Percentiles rank a stretch among this genome's conserved stretches.
Conservation (phyloP, 345 rosid species). For the Microcos paniculata region DNA sequence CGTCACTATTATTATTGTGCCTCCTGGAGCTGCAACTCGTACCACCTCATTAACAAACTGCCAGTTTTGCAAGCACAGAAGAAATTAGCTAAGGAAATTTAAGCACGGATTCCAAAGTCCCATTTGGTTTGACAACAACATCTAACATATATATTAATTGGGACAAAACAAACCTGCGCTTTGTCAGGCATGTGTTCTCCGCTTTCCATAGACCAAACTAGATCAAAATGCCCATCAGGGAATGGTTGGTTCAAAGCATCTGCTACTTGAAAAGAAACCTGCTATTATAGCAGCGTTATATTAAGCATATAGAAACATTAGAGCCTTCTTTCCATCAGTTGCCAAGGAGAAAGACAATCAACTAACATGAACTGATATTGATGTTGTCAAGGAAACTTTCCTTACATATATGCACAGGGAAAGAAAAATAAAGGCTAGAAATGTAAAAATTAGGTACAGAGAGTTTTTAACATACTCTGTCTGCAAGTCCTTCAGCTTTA, state of each 20-base stretch:
- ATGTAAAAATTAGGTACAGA: background rate
- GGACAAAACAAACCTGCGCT: slow-evolving; percentile 44
- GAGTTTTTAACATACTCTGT: slow-evolving; percentile 35
- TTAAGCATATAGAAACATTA: background rate
- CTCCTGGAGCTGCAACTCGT: slow-evolving; percentile 88
- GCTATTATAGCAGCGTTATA: slow-evolving; percentile 13
- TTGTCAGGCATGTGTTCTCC: slow-evolving; percentile 98
- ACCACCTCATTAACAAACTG: slow-evolving; percentile 80
- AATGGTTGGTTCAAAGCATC: slow-evolving; percentile 92
- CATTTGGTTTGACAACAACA: background rate
- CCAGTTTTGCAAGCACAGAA: slow-evolving; percentile 9
- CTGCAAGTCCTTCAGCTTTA: slow-evolving; percentile 55
- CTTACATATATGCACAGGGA: background rate
- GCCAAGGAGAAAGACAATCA: background rate
- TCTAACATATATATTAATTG: background rate
- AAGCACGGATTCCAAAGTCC: background rate
- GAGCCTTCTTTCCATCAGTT: background rate
- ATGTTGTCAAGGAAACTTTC: background rate
- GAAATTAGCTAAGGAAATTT: background rate
- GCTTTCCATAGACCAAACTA: slow-evolving; percentile 98
- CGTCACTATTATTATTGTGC: slow-evolving; percentile 73
- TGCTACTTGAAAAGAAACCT: slow-evolving; percentile 84
- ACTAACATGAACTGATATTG: background rate
- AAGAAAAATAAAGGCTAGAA: background rate
- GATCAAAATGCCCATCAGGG: slow-evolving; percentile 72